These are phyloP conservation scores for Pleurotus ostreatus DNA, from an alignment of 768 basidiomycete genomes.

Conservation along the genomic window DNA sequence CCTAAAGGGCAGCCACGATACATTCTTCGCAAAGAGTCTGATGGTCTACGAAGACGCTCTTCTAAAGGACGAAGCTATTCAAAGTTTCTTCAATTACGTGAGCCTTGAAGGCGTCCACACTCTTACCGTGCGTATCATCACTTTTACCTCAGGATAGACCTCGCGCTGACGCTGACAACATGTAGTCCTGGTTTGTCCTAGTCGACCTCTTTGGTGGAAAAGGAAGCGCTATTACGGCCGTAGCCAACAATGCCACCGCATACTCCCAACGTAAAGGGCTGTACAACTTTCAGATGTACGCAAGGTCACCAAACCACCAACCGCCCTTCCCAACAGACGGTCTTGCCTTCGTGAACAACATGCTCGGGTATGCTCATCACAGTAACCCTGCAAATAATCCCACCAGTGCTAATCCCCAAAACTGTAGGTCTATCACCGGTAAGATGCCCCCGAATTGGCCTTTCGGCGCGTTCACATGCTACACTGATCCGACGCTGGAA, in stretches of 20 bases:
- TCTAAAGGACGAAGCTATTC: slow-evolving; percentile 26
- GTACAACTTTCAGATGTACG: slow-evolving; percentile 50
- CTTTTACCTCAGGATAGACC: slow-evolving; percentile 9
- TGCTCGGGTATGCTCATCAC: slow-evolving; percentile 10
- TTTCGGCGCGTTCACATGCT: slow-evolving; percentile 41
- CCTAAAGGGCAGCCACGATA: slow-evolving; percentile 27
- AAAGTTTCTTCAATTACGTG: slow-evolving; percentile 33
- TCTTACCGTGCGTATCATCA: slow-evolving; percentile 23
- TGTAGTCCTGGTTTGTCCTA: slow-evolving; percentile 32
- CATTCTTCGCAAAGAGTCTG: slow-evolving; percentile 40
- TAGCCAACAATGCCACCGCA: slow-evolving; percentile 35
- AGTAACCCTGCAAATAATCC: neutral
- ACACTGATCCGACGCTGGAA: slow-evolving; percentile 34
- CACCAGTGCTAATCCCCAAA: slow-evolving; percentile 13
- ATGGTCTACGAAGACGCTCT: slow-evolving; percentile 32
- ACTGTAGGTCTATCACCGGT: slow-evolving; percentile 25
- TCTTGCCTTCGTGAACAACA: slow-evolving; percentile 40
- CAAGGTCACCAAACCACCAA: slow-evolving; percentile 26
- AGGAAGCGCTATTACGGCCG: slow-evolving; percentile 41
- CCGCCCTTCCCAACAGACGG: slow-evolving; percentile 43
- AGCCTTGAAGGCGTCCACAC: slow-evolving; percentile 32
- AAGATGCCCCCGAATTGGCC: slow-evolving; percentile 35
- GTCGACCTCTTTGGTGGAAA: slow-evolving; percentile 41
- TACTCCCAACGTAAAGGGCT: slow-evolving; percentile 42
- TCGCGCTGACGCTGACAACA: slow-evolving; percentile 13